A percentile compares a stretch with the other conserved stretches of the same genome.
Evolutionary conservation across 495 filamentous ascomycete species (phyloP).

Genomic region (Tuber borchii): DNA sequence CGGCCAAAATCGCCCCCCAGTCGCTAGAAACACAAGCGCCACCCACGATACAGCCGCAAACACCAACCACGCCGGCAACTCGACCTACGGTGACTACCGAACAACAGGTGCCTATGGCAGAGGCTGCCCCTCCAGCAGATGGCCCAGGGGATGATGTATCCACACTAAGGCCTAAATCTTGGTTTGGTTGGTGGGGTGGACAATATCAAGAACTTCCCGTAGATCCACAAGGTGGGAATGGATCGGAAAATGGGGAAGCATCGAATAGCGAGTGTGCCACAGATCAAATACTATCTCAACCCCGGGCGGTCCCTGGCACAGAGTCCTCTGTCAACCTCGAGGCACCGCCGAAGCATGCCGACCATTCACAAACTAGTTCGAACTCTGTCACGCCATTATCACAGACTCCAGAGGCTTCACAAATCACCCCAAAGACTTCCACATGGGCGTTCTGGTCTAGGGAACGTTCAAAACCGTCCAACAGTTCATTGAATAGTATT

Average conservation of each 20-base stretch:
- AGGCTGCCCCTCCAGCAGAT: conserved; percentile 16
- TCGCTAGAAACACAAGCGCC: neutral
- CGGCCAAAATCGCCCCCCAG: conserved; percentile 4
- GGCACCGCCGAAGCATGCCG: neutral
- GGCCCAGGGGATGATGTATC: conserved; percentile 18
- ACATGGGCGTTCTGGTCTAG: conserved; percentile 39
- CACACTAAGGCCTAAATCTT: conserved; percentile 27
- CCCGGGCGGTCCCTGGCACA: neutral
- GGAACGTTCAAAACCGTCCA: conserved; percentile 19
- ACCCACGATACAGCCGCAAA: neutral
- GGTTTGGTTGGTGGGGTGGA: conserved; percentile 39
- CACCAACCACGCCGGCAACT: neutral
- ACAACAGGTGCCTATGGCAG: neutral
- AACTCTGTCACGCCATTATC: neutral
- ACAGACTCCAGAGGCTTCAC: neutral
- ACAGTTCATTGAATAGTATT: conserved; percentile 13
- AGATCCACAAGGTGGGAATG: conserved; percentile 11
- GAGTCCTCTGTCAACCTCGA: neutral
- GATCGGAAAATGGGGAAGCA: neutral
- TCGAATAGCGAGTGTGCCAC: neutral
- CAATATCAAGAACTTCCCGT: conserved; percentile 12
- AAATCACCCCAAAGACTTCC: conserved; percentile 7
- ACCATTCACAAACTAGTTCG: neutral
- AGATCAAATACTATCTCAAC: neutral
- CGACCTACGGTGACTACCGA: neutral